These are phyloP conservation scores for Porcisia deanei DNA, from an alignment of 208 protist species.

Conservation along the genomic window DNA sequence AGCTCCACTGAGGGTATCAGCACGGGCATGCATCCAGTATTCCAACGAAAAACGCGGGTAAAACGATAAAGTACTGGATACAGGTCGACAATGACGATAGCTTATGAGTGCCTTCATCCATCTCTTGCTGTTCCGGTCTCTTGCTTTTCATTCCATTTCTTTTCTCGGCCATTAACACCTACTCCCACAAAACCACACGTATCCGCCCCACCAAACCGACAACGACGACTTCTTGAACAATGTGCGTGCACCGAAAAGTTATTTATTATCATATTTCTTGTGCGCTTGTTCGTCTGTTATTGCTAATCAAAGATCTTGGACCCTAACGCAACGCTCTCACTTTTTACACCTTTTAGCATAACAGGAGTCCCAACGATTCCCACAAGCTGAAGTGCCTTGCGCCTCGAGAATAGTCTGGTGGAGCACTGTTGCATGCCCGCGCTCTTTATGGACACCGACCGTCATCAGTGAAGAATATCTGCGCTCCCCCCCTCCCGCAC, in stretches of 20 bases:
- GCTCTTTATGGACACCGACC: background rate
- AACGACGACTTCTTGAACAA: no score
- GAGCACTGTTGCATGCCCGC: background rate
- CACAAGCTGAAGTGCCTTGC: background rate
- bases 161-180: background rate
- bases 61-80: background rate
- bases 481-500: background rate
- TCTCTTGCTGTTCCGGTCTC: background rate
- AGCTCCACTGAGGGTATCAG: background rate
- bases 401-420: background rate
- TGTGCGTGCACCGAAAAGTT: background rate
- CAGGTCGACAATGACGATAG: background rate
- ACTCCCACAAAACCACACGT: background rate
- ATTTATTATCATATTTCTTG: background rate
- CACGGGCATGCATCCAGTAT: background rate
- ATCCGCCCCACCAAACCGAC: background rate
- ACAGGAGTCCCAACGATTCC: background rate
- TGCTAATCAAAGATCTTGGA: background rate
- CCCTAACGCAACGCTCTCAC: background rate
- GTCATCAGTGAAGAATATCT: background rate
- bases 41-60: background rate
- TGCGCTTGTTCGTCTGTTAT: background rate
- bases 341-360: background rate
- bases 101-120: background rate
- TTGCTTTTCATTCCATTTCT: background rate